Evolutionary conservation across 2,329 filamentous ascomycete species (phyloP).

Genomic region (Pseudocercospora musae): DNA sequence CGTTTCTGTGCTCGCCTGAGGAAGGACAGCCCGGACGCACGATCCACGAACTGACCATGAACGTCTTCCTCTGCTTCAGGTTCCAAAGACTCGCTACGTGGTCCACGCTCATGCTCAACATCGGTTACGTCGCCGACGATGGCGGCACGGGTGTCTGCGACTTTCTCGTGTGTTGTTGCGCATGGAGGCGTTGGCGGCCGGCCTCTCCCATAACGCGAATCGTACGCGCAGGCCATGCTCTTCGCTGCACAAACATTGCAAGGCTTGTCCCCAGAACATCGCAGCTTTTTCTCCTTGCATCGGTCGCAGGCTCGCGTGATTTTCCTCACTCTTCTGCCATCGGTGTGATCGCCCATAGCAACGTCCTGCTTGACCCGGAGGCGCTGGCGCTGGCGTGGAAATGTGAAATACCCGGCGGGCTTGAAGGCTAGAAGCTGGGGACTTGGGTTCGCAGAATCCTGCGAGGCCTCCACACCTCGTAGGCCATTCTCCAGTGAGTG

Average conservation of each 20-base stretch:
- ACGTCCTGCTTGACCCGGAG: too few relatives aligned
- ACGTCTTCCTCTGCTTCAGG: too few relatives aligned
- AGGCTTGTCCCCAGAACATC: conserved; percentile 39
- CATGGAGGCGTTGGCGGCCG: neutral
- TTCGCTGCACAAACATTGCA: conserved; percentile 33
- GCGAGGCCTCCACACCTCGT: too few relatives aligned
- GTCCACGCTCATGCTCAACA: neutral
- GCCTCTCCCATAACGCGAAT: neutral
- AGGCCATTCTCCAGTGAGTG: too few relatives aligned
- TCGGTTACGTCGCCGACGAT: neutral
- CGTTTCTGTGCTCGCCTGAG: conserved; percentile 66
- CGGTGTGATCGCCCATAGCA: neutral
- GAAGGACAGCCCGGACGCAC: conserved; percentile 53
- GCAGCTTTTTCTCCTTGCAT: conserved; percentile 33
- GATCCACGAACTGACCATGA: conserved; percentile 34
- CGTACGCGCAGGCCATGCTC: neutral
- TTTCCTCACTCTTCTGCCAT: neutral
- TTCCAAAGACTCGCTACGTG: too few relatives aligned
- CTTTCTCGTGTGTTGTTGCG: too few relatives aligned
- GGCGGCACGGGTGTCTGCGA: neutral
- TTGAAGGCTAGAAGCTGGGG: too few relatives aligned
- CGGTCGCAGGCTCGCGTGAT: neutral
- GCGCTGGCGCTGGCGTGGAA: too few relatives aligned
- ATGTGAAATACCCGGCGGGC: too few relatives aligned
- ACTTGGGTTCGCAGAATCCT: too few relatives aligned